Base-by-base conservation (phyloP, 805 yeast genomes). In the Yarrowia deformans region DNA sequence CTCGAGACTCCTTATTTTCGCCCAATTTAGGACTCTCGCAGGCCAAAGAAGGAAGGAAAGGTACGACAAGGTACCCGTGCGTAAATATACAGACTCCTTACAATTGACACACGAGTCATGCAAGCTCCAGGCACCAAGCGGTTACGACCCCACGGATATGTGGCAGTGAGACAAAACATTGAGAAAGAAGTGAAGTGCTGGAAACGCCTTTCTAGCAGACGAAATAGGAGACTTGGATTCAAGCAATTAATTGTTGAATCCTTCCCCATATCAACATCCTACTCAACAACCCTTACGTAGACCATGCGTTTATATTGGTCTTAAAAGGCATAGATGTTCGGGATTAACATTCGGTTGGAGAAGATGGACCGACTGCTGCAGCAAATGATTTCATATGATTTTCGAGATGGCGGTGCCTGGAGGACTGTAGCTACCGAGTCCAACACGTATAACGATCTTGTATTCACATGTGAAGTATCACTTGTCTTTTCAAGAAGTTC, bases 91-190 rank as follows among this genome's bases (percentile, higher is more conserved):
- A 52, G 29, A 35, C 19, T n/a, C 16, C 19, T 10, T 37, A 3
- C 8, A 18, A 52, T 32, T 35, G 56, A 52, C 42, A 37, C 60
- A 55, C 61, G 61, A 39, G 46, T 16, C 46, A 55, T 55, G 61
- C 61, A 55, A 39, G 61, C 46, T 55, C 61, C 61, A 55, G 61
- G 61, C 7, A 54, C 60, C 9, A 29, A 37, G 34, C n/a, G 14
- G 40, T 23, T 50, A 54, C 60, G 45, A 39, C 19, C 6, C 29
- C 35, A 4, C 48, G 63, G 63, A 37, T 56, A 42, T 39, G 46
- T 39, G 37, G 2, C 18, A 52, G 43, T 37, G 58, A 35, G 58
- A 52, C 58, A 54, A 35, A 52, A 35, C 45, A 54, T 5, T 3
- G 43, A 3, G 45, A 8, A 14, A 16, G 16, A 40, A 39, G 12